Evolutionary conservation across 495 filamentous ascomycete genomes (phyloP).

Genomic region (Hypomontagnella submonticulosa): DNA sequence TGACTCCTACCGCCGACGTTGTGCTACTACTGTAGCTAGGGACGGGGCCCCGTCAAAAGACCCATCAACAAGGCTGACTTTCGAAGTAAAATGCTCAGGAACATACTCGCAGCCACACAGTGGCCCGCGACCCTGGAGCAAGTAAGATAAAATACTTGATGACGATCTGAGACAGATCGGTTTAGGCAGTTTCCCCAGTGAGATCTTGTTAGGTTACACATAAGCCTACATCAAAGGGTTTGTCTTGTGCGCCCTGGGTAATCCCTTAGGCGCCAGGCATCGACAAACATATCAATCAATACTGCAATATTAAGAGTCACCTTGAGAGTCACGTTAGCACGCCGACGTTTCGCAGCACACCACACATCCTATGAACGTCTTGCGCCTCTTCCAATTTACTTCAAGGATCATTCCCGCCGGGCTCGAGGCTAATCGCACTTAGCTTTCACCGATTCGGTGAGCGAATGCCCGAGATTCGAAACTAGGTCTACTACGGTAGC

Average conservation of each 20-base stretch:
- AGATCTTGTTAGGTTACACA: constrained; percentile 39
- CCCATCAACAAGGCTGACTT: constrained; percentile 44
- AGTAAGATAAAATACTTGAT: constrained; percentile 24
- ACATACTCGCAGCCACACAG: constrained; percentile 30
- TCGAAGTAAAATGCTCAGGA: constrained; percentile 14
- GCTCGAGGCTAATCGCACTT: constrained; percentile 7
- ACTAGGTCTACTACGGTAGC: neutral
- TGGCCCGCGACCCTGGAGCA: constrained; percentile 6
- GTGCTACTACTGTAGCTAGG: constrained; percentile 16
- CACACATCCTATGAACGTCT: constrained; percentile 16
- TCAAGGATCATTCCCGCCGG: constrained; percentile 17
- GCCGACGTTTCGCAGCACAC: constrained; percentile 14
- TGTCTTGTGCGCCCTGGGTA: constrained; percentile 18
- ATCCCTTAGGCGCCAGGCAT: constrained; percentile 5
- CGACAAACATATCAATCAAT: neutral
- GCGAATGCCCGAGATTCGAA: neutral
- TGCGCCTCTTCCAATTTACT: constrained; percentile 36
- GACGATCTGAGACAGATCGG: constrained; percentile 43
- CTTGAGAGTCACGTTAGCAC: constrained; percentile 27
- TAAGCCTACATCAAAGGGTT: constrained; percentile 5
- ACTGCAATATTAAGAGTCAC: too few species aligned
- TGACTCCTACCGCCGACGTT: constrained; percentile 30
- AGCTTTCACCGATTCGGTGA: neutral
- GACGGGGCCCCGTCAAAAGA: constrained; percentile 15
- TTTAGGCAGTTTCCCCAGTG: constrained; percentile 13